Base-by-base conservation (phyloP, 2,329 filamentous ascomycete species). In the Colletotrichum sp. region DNA sequence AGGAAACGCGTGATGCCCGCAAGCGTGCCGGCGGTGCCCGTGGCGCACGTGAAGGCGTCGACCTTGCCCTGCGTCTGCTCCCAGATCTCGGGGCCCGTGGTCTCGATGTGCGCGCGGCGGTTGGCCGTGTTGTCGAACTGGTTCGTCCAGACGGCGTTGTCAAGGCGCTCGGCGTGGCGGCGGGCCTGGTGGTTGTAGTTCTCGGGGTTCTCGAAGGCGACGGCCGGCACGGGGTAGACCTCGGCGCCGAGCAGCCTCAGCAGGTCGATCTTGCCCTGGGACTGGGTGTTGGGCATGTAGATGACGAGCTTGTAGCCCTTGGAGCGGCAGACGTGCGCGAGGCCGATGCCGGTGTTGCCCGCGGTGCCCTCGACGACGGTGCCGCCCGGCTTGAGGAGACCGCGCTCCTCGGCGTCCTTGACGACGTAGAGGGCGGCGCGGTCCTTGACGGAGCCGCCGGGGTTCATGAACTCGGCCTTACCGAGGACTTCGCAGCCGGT, bases 271-370 rank as follows among this genome's bases (percentile, higher is more conserved):
- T 99, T 99, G 83, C 96, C 97, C 87, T 98, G 96, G 24, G 96
- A 98, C 87, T 98, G 97, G 65, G 96, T 98, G 89, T 99, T 94
- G 81, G 97, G 97, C 97, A 99, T 98, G 92, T 98, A 99, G 83
- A 99, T 99, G 83, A 98, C 96, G 66, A 98, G 93, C 83, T 94
- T 94, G 90, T 99, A 98, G 55, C 96, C 97, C 81, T 94, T 94
- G 48, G 94, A 95, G 76, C 96, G 92, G 87, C 97, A 98, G 72
- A 99, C 97, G 87, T 98, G 97, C 24, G 97, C 97, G 58, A 99
- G 94, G 3, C 97, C 97, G 84, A 99, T 99, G 78, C 97, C 97
- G 34, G 97, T 99, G 89, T 98, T 99, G 69, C 97, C 97, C 1
- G 97, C 97, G 7, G 97, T 99, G 77, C 97, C 97, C 87, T 99